Conservation (phyloP, 495 filamentous ascomycete genomes). For the Neurospora hispaniola region DNA sequence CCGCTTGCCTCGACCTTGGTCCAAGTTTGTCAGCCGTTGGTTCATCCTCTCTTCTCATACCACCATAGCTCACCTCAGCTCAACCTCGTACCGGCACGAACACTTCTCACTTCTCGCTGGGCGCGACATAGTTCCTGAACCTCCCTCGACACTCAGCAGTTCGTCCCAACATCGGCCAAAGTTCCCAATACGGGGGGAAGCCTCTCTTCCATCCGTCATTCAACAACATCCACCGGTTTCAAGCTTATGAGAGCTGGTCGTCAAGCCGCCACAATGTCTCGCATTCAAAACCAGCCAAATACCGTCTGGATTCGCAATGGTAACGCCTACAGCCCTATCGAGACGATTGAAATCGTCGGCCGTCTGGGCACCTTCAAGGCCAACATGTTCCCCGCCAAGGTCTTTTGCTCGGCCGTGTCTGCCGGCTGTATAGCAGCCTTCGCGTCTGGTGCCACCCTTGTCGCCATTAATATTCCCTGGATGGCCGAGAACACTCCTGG, state of each 20-base stretch:
- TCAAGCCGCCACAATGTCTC: not conserved
- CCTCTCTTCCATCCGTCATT: not conserved
- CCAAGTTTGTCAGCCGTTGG: not conserved
- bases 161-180: not conserved
- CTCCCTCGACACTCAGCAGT: not conserved
- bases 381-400: constrained; percentile 42
- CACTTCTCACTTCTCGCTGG: not conserved
- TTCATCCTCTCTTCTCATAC: not conserved
- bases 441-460: constrained; percentile 41
- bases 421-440: constrained; percentile 44
- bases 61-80: not conserved
- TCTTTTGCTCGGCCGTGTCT: constrained; percentile 44
- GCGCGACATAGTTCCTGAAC: not conserved
- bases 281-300: not conserved
- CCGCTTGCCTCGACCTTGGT: not conserved
- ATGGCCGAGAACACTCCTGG: constrained; percentile 50
- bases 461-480: constrained; percentile 46
- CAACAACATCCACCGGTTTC: not conserved
- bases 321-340: constrained; percentile 29
- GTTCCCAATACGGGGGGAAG: not conserved
- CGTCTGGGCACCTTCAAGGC: constrained; percentile 39
- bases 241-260: not conserved
- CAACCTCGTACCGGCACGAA: not conserved
- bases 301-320: not conserved
- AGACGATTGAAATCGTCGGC: constrained; percentile 37